Evolutionary conservation across 139 green algal genomes (phyloP).

Genomic region (Asterochloris sp.): DNA sequence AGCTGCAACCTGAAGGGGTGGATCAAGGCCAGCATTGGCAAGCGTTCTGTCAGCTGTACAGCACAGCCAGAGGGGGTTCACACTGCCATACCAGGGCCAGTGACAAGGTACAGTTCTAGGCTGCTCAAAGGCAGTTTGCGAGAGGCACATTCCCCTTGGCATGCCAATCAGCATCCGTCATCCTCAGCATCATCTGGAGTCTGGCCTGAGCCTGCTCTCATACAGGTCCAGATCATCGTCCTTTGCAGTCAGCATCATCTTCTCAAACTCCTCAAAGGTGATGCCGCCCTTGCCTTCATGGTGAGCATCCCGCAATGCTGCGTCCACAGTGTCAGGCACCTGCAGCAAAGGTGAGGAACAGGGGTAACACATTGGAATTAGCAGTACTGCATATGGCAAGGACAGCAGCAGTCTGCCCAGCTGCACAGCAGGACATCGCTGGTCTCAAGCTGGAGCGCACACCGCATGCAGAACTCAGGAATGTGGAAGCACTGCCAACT

Average conservation of each 20-base stretch:
- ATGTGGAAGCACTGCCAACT: too few relatives aligned
- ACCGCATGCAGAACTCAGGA: background rate
- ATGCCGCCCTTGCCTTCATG: constrained; percentile 41
- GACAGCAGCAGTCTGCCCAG: background rate
- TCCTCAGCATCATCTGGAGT: too few relatives aligned
- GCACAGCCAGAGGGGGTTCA: too few relatives aligned
- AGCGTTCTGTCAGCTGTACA: too few relatives aligned
- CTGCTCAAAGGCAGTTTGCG: too few relatives aligned
- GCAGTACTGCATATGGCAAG: background rate
- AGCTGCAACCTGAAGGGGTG: too few relatives aligned
- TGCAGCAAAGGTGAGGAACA: background rate
- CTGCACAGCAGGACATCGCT: background rate
- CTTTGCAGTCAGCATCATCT: constrained; percentile 23
- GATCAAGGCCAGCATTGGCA: too few relatives aligned
- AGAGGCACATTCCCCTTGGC: too few relatives aligned
- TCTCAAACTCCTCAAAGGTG: constrained; percentile 40
- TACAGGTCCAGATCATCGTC: constrained; percentile 41
- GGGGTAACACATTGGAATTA: background rate
- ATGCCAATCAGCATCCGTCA: too few relatives aligned
- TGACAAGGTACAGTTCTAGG: too few relatives aligned
- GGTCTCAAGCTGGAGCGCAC: background rate
- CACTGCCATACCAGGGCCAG: too few relatives aligned
- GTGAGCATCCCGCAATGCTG: constrained; percentile 49
- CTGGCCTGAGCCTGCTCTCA: constrained; percentile 23
- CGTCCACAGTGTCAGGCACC: constrained; percentile 45